Base-by-base conservation (phyloP, 805 yeast species). In the Yarrowia sp. region DNA sequence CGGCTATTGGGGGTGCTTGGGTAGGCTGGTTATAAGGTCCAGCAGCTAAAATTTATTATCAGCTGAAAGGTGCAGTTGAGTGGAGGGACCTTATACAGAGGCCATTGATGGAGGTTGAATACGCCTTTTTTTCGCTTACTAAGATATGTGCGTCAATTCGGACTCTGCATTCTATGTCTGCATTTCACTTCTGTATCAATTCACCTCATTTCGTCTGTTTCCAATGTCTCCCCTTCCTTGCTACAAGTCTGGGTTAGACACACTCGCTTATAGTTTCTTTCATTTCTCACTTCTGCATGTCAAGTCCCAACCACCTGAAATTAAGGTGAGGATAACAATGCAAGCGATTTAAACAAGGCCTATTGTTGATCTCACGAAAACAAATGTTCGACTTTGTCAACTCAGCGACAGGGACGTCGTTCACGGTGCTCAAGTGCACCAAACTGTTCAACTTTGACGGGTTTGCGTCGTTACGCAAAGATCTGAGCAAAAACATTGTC, bases 351-450 rank as follows among this genome's bases (percentile, higher is more conserved):
- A 35, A 36, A 38, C 35, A 19, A 19, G 2, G 55, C 55, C 32
- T 26, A 26, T 26, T 26, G 16, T 16, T 35, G 42, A 16, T 38
- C 32, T 19, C 35, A 19, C 5, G 16, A 15, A 10, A 22, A 3
- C 61, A 40, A 50, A 69, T 70, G 70, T 63, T 63, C 22, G 69
- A 69, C 55, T 48, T 55, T 32, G 69, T 64, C n/a, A 70, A 70
- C 41, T 63, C 67, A 48, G 67, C 68, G 35, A 69, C 42, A 38
- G 64, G 69, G 12, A 69, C 72, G 22, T 65, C 72, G n/a, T 53
- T 70, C 49, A 69, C 71, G 65, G 55, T 59, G 19, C 65, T 43
- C 55, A 48, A 52, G n/a, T 38, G 66, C 35, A 52, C 72, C 2
- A 55, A 56, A 32, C 66, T 69, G 19, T 58, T 55, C 55, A 41